Base-by-base conservation (phyloP, 768 basidiomycete species). In the Leccinum uliginosum region DNA sequence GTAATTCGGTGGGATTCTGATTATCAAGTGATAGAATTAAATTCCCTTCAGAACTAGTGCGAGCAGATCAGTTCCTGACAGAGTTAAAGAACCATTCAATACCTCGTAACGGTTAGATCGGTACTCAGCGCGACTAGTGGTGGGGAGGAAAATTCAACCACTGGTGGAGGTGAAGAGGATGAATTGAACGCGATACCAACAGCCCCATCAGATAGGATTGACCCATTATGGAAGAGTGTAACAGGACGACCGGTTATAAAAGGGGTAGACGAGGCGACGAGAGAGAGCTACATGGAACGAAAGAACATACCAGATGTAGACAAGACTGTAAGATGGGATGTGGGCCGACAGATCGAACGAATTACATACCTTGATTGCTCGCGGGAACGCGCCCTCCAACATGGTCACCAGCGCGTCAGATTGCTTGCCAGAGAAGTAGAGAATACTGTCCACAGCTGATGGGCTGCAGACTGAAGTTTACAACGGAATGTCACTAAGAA, bases 211-310 rank as follows among this genome's bases (percentile, higher is more conserved):
- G 81, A 83, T 54, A 79, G 69, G 24, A 89, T 77, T 1, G 76
- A 65, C 35, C 76, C 73, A 50, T 86, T 80, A 56, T 78, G 70
- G 57, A 91, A 83, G 10, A 92, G 73, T 0, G 90, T 91, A 27
- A 86, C 81, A 1, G 85, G 84, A 19, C 86, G 74, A 14, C 89
- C 91, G 1, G 88, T 91, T 6, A 89, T 72, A 67, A 92, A 92
- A 1, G 89, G 89, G 2, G 91, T 92, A 3, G 89, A 85, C 0
- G 89, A 76, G 0, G 84, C 86, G 21, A 87, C 69, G 19, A 91
- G 76, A 4, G 89, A 87, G 52, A 89, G 71, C 83, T 89, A 64
- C 30, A 11, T 4, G 23, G n/a, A 46, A 48, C 34, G 17, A 50
- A 38, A 27, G 23, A 29, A 50, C 38, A 49, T 35, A 44, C 4